Conservation (phyloP, 2,329 filamentous ascomycete genomes). For the Ophiostoma novo-ulmi region DNA sequence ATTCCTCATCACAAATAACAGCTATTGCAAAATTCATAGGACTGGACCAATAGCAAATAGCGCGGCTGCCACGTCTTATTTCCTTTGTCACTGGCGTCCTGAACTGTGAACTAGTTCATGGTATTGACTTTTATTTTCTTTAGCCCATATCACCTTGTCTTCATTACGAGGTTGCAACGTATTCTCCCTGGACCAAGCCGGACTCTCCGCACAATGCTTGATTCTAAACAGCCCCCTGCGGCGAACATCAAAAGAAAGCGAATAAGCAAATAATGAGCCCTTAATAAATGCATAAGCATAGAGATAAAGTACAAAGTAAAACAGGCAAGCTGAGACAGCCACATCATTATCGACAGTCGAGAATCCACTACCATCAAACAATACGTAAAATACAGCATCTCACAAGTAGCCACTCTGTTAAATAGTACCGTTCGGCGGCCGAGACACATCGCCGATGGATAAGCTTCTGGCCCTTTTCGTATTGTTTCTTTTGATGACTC, state of each 20-base stretch:
- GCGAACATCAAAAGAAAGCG: not conserved
- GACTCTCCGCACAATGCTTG: conserved; percentile 1
- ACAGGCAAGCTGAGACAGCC: not conserved
- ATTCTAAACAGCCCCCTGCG: not conserved
- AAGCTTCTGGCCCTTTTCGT: no score
- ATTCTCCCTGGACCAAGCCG: not conserved
- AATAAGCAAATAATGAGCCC: not conserved
- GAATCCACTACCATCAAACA: no score
- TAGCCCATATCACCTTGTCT: not conserved
- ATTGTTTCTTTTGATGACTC: no score
- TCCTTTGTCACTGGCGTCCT: not conserved
- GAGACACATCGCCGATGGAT: no score
- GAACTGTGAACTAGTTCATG: not conserved
- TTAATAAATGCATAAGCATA: not conserved
- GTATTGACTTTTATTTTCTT: not conserved
- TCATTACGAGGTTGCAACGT: not conserved
- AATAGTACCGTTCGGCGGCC: no score
- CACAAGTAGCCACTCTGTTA: no score
- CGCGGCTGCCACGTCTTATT: not conserved
- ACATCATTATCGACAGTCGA: not conserved
- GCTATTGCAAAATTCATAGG: not conserved
- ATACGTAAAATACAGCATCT: no score
- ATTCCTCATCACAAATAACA: not conserved
- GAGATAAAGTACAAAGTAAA: not conserved
- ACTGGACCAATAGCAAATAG: not conserved